A percentile compares a stretch with the other conserved stretches of the same genome.
These are phyloP conservation scores for Saturnispora kantuleensis DNA, from an alignment of 805 yeast species.

Conservation along the genomic window DNA sequence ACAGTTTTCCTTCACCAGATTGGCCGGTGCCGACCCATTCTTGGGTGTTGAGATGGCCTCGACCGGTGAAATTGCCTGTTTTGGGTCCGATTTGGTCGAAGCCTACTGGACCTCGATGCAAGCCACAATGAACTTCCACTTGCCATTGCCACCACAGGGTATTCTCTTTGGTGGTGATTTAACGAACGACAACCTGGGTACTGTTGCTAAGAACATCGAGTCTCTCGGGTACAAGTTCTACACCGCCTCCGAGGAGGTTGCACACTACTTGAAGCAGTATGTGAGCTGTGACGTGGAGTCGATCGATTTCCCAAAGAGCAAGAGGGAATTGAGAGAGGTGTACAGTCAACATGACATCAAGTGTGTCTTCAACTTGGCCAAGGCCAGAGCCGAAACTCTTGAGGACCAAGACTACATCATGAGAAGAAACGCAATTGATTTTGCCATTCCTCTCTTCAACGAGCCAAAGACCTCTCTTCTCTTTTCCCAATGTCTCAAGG, in stretches of 20 bases:
- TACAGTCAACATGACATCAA: slow-evolving; percentile 79
- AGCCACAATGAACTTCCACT: slow-evolving; percentile 92
- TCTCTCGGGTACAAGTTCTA: slow-evolving; percentile 74
- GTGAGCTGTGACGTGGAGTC: slow-evolving; percentile 43
- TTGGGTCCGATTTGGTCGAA: slow-evolving; percentile 75
- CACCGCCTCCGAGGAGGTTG: slow-evolving; percentile 66
- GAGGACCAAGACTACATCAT: slow-evolving; percentile 88
- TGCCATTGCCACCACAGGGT: slow-evolving; percentile 87
- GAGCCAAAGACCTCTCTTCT: slow-evolving; percentile 89
- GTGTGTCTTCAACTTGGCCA: slow-evolving; percentile 87
- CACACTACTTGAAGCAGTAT: slow-evolving; percentile 50
- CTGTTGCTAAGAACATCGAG: slow-evolving; percentile 60
- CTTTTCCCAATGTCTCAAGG: slow-evolving; percentile 74
- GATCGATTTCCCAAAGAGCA: slow-evolving; percentile 85
- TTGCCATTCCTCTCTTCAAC: slow-evolving; percentile 90
- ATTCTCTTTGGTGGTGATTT: slow-evolving; percentile 92
- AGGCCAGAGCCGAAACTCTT: slow-evolving; percentile 75
- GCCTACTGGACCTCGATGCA: slow-evolving; percentile 98
- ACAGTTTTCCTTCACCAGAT: slow-evolving; percentile 94
- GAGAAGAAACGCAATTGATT: slow-evolving; percentile 99
- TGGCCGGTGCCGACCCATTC: slow-evolving; percentile 99
- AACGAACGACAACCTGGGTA: slow-evolving; percentile 56
- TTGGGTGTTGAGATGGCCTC: slow-evolving; percentile 99
- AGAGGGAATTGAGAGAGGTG: slow-evolving; percentile 85
- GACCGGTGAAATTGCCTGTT: slow-evolving; percentile 98